Evolutionary conservation across 2,329 filamentous ascomycete genomes (phyloP).

Genomic region (Fusarium citri): DNA sequence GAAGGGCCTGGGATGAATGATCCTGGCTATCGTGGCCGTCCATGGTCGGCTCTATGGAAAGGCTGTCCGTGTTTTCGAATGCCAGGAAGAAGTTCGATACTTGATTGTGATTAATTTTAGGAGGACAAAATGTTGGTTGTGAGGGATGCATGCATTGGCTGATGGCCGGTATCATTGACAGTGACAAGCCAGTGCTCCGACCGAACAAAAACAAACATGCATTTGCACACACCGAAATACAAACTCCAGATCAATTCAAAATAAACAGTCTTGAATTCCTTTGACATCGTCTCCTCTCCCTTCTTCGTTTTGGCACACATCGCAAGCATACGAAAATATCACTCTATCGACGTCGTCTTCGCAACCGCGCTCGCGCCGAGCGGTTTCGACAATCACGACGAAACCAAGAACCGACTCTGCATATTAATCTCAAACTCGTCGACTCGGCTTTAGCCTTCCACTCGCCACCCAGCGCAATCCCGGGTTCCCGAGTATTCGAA

Average conservation of each 20-base stretch:
- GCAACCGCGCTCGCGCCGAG: not conserved
- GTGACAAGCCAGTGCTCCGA: not conserved
- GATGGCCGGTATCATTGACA: not conserved
- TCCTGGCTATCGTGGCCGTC: not conserved
- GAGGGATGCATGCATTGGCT: not conserved
- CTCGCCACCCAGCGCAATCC: accelerated
- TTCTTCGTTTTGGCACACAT: not conserved
- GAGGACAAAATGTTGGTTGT: not conserved
- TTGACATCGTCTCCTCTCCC: not conserved
- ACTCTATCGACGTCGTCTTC: not conserved
- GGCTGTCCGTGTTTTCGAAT: not conserved
- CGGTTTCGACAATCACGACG: not conserved
- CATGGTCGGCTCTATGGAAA: not conserved
- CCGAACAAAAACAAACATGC: not conserved
- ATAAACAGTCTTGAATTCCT: not conserved
- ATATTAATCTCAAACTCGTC: not conserved
- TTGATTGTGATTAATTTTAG: not conserved
- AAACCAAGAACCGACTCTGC: not conserved
- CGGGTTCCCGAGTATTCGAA: not conserved
- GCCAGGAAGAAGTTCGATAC: not conserved
- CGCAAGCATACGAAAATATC: not conserved
- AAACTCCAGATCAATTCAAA: not conserved
- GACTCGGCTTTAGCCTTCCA: not conserved
- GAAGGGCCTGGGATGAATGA: no score
- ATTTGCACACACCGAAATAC: not conserved